phyloP scores from a whole-genome alignment of 2,329 filamentous ascomycete genomes.

The Fusarium camptoceras region DNA sequence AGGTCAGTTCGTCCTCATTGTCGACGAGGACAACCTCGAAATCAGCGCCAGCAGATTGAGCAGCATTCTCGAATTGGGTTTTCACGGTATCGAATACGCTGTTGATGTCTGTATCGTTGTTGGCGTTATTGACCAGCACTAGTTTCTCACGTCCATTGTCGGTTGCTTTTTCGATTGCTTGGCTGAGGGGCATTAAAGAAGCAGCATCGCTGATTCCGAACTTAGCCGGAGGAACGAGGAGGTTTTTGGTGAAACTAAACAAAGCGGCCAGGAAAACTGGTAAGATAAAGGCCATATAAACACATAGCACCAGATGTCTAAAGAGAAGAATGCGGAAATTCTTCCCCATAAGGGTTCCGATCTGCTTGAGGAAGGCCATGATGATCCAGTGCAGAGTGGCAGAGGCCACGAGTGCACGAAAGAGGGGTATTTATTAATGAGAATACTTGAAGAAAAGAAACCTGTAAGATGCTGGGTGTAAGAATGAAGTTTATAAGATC shows the following conservation, averaged over 20 bases:
- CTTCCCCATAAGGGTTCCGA: constrained; percentile 71
- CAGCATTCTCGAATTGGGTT: constrained; percentile 64
- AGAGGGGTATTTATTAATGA: constrained; percentile 1
- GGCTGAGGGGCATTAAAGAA: constrained; percentile 71
- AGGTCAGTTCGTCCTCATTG: constrained; percentile 68
- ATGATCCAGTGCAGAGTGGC: constrained; percentile 21
- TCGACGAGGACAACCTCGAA: constrained; percentile 66
- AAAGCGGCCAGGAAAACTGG: constrained; percentile 70
- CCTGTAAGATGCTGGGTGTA: neutral
- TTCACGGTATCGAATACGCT: constrained; percentile 74
- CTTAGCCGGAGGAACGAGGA: constrained; percentile 81
- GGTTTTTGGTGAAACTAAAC: constrained; percentile 79
- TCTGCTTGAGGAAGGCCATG: constrained; percentile 68
- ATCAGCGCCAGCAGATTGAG: constrained; percentile 66
- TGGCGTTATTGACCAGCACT: constrained; percentile 82
- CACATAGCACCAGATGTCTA: constrained; percentile 64
- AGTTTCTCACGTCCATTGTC: constrained; percentile 73
- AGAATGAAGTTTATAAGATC: constrained; percentile 1
- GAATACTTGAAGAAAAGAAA: neutral
- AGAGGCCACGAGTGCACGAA: constrained; percentile 11
- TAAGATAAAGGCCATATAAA: constrained; percentile 69
- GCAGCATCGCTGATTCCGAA: constrained; percentile 76
- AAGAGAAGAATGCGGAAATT: constrained; percentile 69
- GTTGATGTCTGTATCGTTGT: constrained; percentile 76
- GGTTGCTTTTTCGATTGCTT: constrained; percentile 70